Evolutionary conservation across 2,329 filamentous ascomycete species (phyloP), one percentile per base, ranked within the genome.

Genomic region (Aspergillus quadrilineatus): DNA sequence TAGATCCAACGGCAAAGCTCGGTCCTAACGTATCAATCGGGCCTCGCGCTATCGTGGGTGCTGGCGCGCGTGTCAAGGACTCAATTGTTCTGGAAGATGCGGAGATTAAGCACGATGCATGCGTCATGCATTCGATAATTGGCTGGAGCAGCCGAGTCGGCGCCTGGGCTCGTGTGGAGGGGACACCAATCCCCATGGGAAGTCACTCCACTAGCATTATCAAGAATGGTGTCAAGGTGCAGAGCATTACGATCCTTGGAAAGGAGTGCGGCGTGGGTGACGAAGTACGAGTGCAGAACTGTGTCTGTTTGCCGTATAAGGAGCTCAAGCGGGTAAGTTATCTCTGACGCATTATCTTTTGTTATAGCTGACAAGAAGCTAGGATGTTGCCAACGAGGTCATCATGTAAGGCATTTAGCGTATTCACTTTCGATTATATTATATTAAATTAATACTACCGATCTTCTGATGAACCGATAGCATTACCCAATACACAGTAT

Each of bases 201-300:
- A 96, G 89, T 79, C 93, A 97, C 79, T 89, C 86, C 53, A 97
- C 93, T 12, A 96, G 89, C 77, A 92, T 97, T 68, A 83, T 97
- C 75, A 97, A 97, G 85, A 96, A 97, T 69, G 94, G 94, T 50
- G 87, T 97, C 76, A 97, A 97, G 82, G 94, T 99, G 50, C 94
- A 97, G 82, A 96, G 91, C 75, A 94, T 97, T 71, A 97, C 93
- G 46, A 99, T 97, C 65, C 77, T 99, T 61, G 93, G 93, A 72
- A 97, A 97, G 82, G 94, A 99, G 76, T 97, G 93, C 70, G 85
- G 82, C 55, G 94, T 97, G 30, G 92, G 89, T 4, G 94, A 99
- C 68, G 94, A 97, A 77, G 88, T 97, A 9, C 86, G 92, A 61
- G 92, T 99, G 66, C 93, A 97, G 80, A 97, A 99, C 79, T 99